Conservation (phyloP, 306 rosid genomes). For the Casuarina glauca region DNA sequence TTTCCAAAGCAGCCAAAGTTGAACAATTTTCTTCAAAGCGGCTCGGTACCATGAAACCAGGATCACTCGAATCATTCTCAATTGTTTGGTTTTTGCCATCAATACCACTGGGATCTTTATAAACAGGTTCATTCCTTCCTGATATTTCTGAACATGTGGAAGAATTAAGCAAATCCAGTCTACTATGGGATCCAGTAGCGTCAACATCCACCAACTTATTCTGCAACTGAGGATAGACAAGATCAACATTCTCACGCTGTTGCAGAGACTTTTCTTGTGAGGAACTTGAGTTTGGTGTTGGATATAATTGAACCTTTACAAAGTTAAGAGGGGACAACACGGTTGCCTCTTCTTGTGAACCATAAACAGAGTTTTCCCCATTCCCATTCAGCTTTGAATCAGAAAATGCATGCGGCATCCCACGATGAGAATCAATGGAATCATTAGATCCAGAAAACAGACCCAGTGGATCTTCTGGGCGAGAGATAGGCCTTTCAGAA, state of each 20-base stretch:
- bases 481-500: slow-evolving; percentile 40
- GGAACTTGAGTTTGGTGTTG: slow-evolving; percentile 34
- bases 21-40: slow-evolving; percentile 30
- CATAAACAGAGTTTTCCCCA: slow-evolving; percentile 51
- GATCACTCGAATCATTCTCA: slow-evolving; percentile 29
- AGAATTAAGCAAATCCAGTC: slow-evolving; percentile 40
- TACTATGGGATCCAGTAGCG: slow-evolving; percentile 38
- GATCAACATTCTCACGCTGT: slow-evolving; percentile 33
- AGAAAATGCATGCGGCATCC: slow-evolving; percentile 64
- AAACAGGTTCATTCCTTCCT: slow-evolving; percentile 34
- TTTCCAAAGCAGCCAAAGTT: slow-evolving; percentile 33
- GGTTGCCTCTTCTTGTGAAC: slow-evolving; percentile 53
- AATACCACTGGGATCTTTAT: slow-evolving; percentile 29
- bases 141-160: slow-evolving; percentile 38
- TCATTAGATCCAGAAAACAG: slow-evolving; percentile 38
- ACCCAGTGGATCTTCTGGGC: slow-evolving; percentile 31
- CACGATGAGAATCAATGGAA: slow-evolving; percentile 30
- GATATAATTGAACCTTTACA: slow-evolving; percentile 44
- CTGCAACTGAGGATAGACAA: slow-evolving; percentile 39
- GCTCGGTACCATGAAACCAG: slow-evolving; percentile 26
- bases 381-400: slow-evolving; percentile 66
- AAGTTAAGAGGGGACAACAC: slow-evolving; percentile 48
- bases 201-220: slow-evolving; percentile 36
- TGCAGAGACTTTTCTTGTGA: slow-evolving; percentile 39
- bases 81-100: slow-evolving; percentile 26